Evolutionary conservation across 345 rosid species (phyloP).

Genomic region (Populus deltoides): DNA sequence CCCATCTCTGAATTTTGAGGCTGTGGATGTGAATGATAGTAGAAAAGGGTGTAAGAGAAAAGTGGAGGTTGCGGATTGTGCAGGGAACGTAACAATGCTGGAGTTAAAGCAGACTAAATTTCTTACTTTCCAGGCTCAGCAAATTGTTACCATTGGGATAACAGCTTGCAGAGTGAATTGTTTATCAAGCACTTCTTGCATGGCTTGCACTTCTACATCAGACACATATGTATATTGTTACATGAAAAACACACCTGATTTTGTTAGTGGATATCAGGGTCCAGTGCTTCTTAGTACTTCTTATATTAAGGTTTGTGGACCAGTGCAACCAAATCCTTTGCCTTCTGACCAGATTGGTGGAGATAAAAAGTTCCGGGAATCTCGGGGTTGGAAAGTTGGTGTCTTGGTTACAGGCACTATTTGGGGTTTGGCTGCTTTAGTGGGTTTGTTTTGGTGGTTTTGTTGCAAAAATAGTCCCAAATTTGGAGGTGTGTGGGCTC

Average conservation of each 20-base stretch:
- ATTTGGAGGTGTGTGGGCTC: slow-evolving; percentile 40
- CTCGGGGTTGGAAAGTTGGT: slow-evolving; percentile 36
- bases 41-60: slow-evolving; percentile 61
- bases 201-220: slow-evolving; percentile 49
- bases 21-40: slow-evolving; percentile 37
- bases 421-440: slow-evolving; percentile 34
- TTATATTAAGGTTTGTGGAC: slow-evolving; percentile 57
- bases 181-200: slow-evolving; percentile 38
- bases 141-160: slow-evolving; percentile 33
- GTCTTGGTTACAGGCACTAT: slow-evolving; percentile 30
- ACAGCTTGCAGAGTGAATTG: slow-evolving; percentile 52
- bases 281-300: slow-evolving; percentile 51
- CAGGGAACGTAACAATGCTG: slow-evolving; percentile 45
- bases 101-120: slow-evolving; percentile 40
- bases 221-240: slow-evolving; percentile 63
- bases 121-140: slow-evolving; percentile 35
- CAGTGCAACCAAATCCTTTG: slow-evolving; percentile 38
- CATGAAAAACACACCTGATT: slow-evolving; percentile 41
- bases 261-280: slow-evolving; percentile 54
- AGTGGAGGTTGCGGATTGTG: slow-evolving; percentile 45
- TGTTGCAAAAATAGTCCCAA: slow-evolving; percentile 38
- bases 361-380: slow-evolving; percentile 20
- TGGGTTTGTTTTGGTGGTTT: slow-evolving; percentile 52
- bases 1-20: slow-evolving; percentile 59
- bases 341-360: background rate